Conservation (phyloP, 352 stramenopile genomes). For the Thalassiosira hispida region DNA sequence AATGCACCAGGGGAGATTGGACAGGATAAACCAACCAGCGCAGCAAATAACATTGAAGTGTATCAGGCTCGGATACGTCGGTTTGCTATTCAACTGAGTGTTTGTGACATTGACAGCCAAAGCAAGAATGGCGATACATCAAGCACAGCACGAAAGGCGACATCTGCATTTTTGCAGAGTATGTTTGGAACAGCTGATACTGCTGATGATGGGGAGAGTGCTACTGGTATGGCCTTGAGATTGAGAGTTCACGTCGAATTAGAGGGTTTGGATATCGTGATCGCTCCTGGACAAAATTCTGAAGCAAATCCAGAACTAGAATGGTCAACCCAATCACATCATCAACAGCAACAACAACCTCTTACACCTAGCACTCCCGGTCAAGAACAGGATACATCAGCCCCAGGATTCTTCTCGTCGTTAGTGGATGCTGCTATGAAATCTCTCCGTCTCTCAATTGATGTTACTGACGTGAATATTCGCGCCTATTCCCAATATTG, state of each 20-base stretch:
- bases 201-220: slow-evolving; percentile 15
- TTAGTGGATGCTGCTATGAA: slow-evolving; percentile 51
- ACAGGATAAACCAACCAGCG: slow-evolving; percentile 15
- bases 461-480: slow-evolving; percentile 36
- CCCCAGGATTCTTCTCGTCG: slow-evolving; percentile 56
- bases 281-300: slow-evolving; percentile 47
- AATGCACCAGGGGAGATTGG: slow-evolving; percentile 17
- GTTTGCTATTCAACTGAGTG: slow-evolving; percentile 28
- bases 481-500: slow-evolving; percentile 31
- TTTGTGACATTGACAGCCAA: slow-evolving; percentile 19
- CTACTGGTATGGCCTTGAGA: slow-evolving; percentile 56
- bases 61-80: slow-evolving; percentile 10
- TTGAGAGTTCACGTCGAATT: slow-evolving; percentile 69
- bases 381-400: slow-evolving; percentile 5
- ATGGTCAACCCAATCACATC: slow-evolving; percentile 17
- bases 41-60: slow-evolving; percentile 11
- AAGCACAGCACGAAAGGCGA: slow-evolving; percentile 48
- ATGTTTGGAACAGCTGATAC: slow-evolving; percentile 14
- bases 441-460: slow-evolving; percentile 49
- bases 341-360: neutral
- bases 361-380: neutral
- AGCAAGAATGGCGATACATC: neutral
- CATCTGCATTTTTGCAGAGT: slow-evolving; percentile 24
- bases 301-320: neutral
- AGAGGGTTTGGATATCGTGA: slow-evolving; percentile 67